phyloP scores from a whole-genome alignment of 2,329 filamentous ascomycete species.

The Onygenales sp. region DNA sequence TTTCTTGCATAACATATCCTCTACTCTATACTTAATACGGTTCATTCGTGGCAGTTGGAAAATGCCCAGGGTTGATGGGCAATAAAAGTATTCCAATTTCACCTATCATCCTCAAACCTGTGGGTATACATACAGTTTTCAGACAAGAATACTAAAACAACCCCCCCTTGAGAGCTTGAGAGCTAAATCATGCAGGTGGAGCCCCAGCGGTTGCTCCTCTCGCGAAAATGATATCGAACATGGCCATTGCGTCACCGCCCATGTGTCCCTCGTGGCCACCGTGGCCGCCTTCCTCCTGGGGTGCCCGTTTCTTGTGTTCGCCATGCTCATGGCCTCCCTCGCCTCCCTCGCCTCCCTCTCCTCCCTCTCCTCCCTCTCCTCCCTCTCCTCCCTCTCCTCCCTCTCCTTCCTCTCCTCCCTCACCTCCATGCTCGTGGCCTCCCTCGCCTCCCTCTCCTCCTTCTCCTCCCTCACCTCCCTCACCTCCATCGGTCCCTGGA shows the following conservation, averaged over 20 bases:
- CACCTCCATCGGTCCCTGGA: slow-evolving; percentile 67
- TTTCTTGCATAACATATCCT: too few species aligned
- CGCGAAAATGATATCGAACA: slow-evolving; percentile 1
- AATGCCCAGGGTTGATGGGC: too few species aligned
- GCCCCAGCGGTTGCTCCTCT: neutral
- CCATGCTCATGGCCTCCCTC: neutral
- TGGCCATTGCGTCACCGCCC: slow-evolving; percentile 19
- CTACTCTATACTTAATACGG: too few species aligned
- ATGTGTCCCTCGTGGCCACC: slow-evolving; percentile 49
- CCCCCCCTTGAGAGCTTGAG: too few species aligned
- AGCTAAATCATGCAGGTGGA: neutral
- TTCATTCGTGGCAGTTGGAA: too few species aligned
- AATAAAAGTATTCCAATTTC: too few species aligned
- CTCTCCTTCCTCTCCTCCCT: slow-evolving; percentile 64
- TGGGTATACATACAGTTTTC: too few species aligned
- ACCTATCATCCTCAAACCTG: too few species aligned
- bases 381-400: slow-evolving; percentile 62
- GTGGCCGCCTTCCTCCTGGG: slow-evolving; percentile 50
- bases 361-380: too few species aligned
- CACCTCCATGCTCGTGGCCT: slow-evolving; percentile 71
- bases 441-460: slow-evolving; percentile 72
- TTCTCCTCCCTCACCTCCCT: slow-evolving; percentile 81
- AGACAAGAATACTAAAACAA: too few species aligned
- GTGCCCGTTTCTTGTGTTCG: neutral
- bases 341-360: neutral